Evolutionary conservation across 495 filamentous ascomycete genomes (phyloP).

Genomic region (Penicillium odoratum): DNA sequence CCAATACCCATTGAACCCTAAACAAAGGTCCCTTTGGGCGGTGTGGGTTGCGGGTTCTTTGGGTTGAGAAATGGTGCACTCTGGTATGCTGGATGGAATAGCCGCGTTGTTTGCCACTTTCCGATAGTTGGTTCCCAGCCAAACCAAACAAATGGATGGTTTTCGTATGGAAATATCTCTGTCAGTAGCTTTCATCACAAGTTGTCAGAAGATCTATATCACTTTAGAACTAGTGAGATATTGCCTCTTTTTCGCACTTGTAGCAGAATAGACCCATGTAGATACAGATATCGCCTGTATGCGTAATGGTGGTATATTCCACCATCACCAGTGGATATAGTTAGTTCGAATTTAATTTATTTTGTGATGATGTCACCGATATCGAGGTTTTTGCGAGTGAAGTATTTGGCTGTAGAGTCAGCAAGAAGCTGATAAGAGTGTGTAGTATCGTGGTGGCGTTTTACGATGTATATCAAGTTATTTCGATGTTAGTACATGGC

Average conservation of each 20-base stretch:
- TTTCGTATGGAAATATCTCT: background rate
- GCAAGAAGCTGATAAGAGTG: background rate
- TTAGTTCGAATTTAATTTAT: background rate
- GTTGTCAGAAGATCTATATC: background rate
- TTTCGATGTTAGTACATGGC: background rate
- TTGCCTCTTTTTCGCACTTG: background rate
- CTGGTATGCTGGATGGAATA: slow-evolving; percentile 43
- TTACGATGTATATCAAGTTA: background rate
- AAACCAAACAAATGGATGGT: background rate
- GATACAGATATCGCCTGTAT: background rate
- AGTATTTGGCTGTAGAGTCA: background rate
- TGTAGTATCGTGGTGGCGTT: background rate
- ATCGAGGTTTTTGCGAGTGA: background rate
- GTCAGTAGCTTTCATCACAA: background rate
- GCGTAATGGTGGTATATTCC: background rate
- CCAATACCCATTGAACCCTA: background rate
- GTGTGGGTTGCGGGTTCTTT: background rate
- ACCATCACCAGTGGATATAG: background rate
- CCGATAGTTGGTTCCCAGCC: background rate
- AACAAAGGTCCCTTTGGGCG: background rate
- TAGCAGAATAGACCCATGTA: background rate
- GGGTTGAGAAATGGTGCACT: slow-evolving; percentile 10
- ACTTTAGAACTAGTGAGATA: background rate
- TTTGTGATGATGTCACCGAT: background rate
- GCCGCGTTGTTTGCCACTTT: slow-evolving; percentile 31